Conservation (phyloP, 2,329 filamentous ascomycete species). For the Phoma sp. region DNA sequence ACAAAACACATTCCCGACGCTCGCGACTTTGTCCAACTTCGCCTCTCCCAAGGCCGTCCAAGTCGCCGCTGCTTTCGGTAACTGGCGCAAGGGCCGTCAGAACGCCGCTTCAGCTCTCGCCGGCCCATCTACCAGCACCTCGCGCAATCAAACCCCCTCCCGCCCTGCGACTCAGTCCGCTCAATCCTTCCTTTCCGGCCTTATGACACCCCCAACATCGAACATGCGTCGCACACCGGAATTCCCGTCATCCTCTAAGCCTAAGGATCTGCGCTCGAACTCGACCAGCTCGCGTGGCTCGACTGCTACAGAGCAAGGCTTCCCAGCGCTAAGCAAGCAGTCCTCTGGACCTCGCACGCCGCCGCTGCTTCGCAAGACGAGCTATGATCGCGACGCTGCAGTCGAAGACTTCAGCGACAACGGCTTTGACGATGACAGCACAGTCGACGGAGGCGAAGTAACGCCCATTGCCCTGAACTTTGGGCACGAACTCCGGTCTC, state of each 20-base stretch:
- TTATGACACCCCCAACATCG: conserved; percentile 88
- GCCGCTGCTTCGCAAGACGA: conserved; percentile 62
- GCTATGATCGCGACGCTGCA: conserved; percentile 68
- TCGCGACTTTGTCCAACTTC: conserved; percentile 78
- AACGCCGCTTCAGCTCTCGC: conserved; percentile 57
- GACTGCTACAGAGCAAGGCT: conserved; percentile 38
- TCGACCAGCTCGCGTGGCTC: conserved; percentile 38
- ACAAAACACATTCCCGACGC: conserved; percentile 69
- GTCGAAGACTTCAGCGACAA: conserved; percentile 56
- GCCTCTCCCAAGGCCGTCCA: conserved; percentile 85
- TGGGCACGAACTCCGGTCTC: conserved; percentile 35
- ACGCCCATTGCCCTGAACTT: conserved; percentile 46
- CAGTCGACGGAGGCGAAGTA: conserved; percentile 50
- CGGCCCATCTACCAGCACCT: conserved; percentile 38
- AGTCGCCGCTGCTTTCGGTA: conserved; percentile 96
- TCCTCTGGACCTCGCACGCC: conserved; percentile 53
- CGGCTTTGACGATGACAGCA: conserved; percentile 60
- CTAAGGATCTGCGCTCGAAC: conserved; percentile 35
- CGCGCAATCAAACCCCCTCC: conserved; percentile 44
- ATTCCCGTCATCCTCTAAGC: conserved; percentile 45
- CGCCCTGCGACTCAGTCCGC: conserved; percentile 56
- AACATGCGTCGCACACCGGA: conserved; percentile 69
- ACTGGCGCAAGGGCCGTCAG: conserved; percentile 77
- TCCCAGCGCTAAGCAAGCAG: conserved; percentile 42
- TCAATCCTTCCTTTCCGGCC: conserved; percentile 74